Evolutionary conservation across 2,329 filamentous ascomycete species (phyloP).

Genomic region (Aspergillus calidoustus): DNA sequence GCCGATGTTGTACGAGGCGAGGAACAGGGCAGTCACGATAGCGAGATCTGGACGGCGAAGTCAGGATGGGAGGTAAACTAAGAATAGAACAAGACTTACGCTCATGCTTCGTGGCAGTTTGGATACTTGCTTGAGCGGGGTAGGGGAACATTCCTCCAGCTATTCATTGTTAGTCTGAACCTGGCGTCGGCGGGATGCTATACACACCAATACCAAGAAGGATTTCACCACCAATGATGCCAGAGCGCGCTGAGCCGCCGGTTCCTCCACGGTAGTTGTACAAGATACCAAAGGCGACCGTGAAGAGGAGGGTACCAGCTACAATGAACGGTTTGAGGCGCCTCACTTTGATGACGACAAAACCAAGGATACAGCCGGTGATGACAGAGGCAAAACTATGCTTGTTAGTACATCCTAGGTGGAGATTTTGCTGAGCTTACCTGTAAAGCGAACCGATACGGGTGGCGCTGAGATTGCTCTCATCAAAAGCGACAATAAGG

Average conservation of each 20-base stretch:
- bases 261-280: slow-evolving; percentile 65
- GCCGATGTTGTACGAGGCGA: slow-evolving; percentile 67
- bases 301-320: slow-evolving; percentile 62
- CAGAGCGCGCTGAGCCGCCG: slow-evolving; percentile 51
- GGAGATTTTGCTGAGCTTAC: neutral
- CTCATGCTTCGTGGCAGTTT: slow-evolving; percentile 56
- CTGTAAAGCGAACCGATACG: slow-evolving; percentile 65
- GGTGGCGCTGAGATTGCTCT: slow-evolving; percentile 60
- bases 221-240: slow-evolving; percentile 66
- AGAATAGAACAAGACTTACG: slow-evolving; percentile 30
- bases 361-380: slow-evolving; percentile 60
- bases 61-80: neutral
- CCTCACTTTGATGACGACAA: slow-evolving; percentile 62
- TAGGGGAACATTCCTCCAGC: slow-evolving; percentile 66
- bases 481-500: slow-evolving; percentile 65
- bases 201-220: slow-evolving; percentile 60
- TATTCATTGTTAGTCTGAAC: slow-evolving; percentile 15
- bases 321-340: slow-evolving; percentile 69
- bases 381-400: slow-evolving; percentile 58
- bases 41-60: slow-evolving; percentile 54
- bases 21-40: slow-evolving; percentile 66
- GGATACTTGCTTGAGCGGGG: slow-evolving; percentile 56
- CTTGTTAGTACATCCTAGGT: slow-evolving; percentile 8
- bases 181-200: too few relatives aligned
- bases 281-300: slow-evolving; percentile 68